Evolutionary conservation across 140 eudicot species (phyloP).

Genomic region (Senecio squalidus): DNA sequence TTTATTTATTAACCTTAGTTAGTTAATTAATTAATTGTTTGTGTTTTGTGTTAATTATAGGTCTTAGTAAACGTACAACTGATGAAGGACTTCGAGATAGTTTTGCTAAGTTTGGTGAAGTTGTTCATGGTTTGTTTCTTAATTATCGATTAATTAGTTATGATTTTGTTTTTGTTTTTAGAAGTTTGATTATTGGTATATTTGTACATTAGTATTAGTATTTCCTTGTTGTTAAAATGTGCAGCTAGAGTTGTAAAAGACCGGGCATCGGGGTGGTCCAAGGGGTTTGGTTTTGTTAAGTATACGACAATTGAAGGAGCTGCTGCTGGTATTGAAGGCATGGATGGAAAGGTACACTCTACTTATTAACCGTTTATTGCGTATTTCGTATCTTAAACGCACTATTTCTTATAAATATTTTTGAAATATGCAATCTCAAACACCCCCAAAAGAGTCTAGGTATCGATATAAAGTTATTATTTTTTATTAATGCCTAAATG

Average conservation of each 20-base stretch:
- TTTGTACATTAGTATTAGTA: too few species aligned
- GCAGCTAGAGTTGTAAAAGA: slow-evolving; percentile 56
- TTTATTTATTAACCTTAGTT: background rate
- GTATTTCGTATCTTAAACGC: too few species aligned
- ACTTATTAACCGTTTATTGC: too few species aligned
- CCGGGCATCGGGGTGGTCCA: slow-evolving; percentile 39
- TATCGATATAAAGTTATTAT: too few species aligned
- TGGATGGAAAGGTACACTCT: slow-evolving; percentile 40
- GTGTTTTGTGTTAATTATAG: slow-evolving; percentile 20
- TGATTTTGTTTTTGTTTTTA: background rate
- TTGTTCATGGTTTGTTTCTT: slow-evolving; percentile 46
- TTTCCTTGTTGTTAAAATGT: background rate
- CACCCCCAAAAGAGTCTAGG: too few species aligned
- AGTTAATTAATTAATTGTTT: background rate
- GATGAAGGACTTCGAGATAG: slow-evolving; percentile 58
- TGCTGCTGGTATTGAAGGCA: slow-evolving; percentile 44
- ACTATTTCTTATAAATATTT: too few species aligned
- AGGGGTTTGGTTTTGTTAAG: slow-evolving; percentile 40
- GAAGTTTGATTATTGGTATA: background rate
- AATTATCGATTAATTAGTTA: background rate
- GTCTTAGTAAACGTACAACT: slow-evolving; percentile 74
- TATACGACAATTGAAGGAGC: slow-evolving; percentile 40
- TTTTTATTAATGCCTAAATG: too few species aligned
- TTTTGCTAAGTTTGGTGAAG: slow-evolving; percentile 72
- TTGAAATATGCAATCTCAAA: too few species aligned